Evolutionary conservation across 495 filamentous ascomycete genomes (phyloP), one percentile per base, ranked within the genome.

Genomic region (Baudoinia panamericana): DNA sequence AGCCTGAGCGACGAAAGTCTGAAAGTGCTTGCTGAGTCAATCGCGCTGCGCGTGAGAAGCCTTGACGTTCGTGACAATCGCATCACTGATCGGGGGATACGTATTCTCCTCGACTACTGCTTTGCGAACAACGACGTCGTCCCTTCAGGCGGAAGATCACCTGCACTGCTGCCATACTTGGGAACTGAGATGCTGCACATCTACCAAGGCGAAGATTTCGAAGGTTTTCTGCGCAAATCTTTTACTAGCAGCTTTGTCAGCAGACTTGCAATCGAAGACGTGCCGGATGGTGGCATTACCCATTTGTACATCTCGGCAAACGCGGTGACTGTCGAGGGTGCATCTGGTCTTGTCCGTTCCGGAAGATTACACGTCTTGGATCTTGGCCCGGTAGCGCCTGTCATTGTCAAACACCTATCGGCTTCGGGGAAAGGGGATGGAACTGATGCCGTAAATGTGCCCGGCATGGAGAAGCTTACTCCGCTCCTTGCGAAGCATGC

Each of bases 21-120:
- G 11, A 64, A 67, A 26, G 58, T 66, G 22, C 50, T 81, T 19
- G 70, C 70, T 10, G 59, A 65, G 46, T 63, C 68, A 2, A 69
- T 80, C 36, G 62, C 65, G 2, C 58, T 55, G 10, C 59, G 63
- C 27, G 65, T 78, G 17, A 61, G 75, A 19, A 72, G 65, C 48
- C 54, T 81, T 18, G 76, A 80, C 53, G 30, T 81, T 25, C 64
- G 73, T 15, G 59, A 73, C 23, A 81, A 81, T 46, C 44, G 56
- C 23, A 63, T 81, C 22, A 74, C 72, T 3, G 73, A 79, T 39
- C 57, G 61, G 52, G 65, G 68, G 39, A 59, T 73, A 11, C 63
- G 66, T 15, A 63, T 62, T 12, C 55, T 79, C 15, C 49, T 77
- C 12, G 59, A 68, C 23, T 56, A 61, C 19, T 77, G 67, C 30